phyloP scores from a whole-genome alignment of 371 early-diverging fungal species.

The Haplosporangium sp. region DNA sequence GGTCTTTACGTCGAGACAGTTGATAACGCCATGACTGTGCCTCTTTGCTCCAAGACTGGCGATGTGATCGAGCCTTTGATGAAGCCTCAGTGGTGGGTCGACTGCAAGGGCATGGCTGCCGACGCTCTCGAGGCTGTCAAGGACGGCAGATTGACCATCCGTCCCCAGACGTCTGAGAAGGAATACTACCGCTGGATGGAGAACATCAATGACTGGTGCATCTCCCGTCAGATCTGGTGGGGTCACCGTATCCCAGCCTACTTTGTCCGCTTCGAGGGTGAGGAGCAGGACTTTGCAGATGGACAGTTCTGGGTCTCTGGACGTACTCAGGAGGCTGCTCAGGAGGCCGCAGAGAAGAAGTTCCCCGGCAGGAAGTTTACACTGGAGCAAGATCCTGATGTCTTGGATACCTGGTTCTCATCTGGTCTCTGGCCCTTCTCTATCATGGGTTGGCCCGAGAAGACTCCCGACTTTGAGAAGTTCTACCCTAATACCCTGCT shows the following conservation, averaged over 20 bases:
- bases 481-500: conserved; percentile 96
- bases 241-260: conserved; percentile 99
- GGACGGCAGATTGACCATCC: conserved; percentile 88
- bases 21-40: conserved; percentile 95
- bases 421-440: conserved; percentile 99
- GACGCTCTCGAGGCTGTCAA: conserved; percentile 90
- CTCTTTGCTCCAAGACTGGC: conserved; percentile 93
- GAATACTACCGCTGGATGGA: conserved; percentile 99
- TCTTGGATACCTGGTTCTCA: conserved; percentile 99
- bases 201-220: conserved; percentile 99
- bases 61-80: conserved; percentile 98
- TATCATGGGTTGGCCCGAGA: conserved; percentile 91
- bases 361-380: conserved; percentile 79
- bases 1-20: conserved; percentile 90
- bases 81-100: conserved; percentile 99
- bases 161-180: conserved; percentile 90
- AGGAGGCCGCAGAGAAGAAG: conserved; percentile 74
- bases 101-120: conserved; percentile 93
- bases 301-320: conserved; percentile 92
- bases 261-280: conserved; percentile 81
- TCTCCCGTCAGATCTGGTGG: conserved; percentile 99
- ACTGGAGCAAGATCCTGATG: conserved; percentile 95
- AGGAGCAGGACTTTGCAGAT: conserved; percentile 67
- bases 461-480: conserved; percentile 85
- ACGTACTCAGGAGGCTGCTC: conserved; percentile 84